These are phyloP conservation scores for Porphyra umbilicalis DNA, from an alignment of 31 red algal genomes.

Conservation along the genomic window DNA sequence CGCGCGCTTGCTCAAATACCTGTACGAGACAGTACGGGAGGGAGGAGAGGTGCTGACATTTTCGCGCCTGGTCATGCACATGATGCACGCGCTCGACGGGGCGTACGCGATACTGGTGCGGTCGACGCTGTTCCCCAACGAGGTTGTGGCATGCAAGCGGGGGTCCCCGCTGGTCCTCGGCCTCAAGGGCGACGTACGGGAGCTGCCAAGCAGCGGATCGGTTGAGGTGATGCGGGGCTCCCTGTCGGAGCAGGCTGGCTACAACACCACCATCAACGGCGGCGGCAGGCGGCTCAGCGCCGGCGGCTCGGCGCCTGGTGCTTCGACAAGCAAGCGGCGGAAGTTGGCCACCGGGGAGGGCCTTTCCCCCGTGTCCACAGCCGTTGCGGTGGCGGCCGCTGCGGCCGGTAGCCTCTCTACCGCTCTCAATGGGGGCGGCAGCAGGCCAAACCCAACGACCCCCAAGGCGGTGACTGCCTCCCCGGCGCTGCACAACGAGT, in stretches of 20 bases:
- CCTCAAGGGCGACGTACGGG: slow-evolving; percentile 29
- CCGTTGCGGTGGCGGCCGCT: slow-evolving; percentile 1
- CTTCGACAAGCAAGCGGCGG: neutral
- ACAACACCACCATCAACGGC: neutral
- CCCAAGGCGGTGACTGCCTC: neutral
- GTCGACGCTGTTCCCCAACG: slow-evolving; percentile 57
- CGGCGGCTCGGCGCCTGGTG: neutral
- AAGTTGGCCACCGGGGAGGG: neutral
- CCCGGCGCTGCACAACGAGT: slow-evolving; percentile 27
- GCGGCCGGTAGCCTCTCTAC: no score
- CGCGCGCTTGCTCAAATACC: slow-evolving; percentile 72
- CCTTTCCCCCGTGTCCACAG: neutral
- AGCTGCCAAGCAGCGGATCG: neutral
- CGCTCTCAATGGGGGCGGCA: neutral
- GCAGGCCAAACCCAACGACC: neutral
- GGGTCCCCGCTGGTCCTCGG: slow-evolving; percentile 92
- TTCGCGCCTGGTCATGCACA: slow-evolving; percentile 83
- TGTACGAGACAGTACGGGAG: slow-evolving; percentile 71
- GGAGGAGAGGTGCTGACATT: slow-evolving; percentile 39
- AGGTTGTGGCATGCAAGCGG: slow-evolving; percentile 82
- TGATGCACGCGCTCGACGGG: slow-evolving; percentile 89
- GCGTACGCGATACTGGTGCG: slow-evolving; percentile 78
- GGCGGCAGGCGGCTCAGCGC: neutral
- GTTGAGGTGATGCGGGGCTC: slow-evolving; percentile 40
- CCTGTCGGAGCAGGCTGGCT: neutral